Evolutionary conservation across 164 flowering plant genomes (phyloP).

Genomic region (Chloranthus sessilifolius): DNA sequence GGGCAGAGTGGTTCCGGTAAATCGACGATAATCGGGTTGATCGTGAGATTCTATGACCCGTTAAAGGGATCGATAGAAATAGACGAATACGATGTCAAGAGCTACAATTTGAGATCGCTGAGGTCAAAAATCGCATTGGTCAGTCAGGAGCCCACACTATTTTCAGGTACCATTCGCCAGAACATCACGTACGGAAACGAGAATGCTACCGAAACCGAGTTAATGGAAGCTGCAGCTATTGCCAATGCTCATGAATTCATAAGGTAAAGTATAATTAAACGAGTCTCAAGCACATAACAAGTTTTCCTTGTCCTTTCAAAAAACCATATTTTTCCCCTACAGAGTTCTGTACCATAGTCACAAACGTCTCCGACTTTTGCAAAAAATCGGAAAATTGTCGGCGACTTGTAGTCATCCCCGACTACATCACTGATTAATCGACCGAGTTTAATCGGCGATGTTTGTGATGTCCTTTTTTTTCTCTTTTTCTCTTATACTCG

Average conservation of each 20-base stretch:
- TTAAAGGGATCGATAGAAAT: constrained; percentile 21
- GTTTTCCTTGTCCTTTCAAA: too few relatives aligned
- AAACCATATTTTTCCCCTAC: too few relatives aligned
- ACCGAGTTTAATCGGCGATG: too few relatives aligned
- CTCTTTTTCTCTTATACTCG: too few relatives aligned
- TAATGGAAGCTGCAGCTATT: constrained; percentile 20
- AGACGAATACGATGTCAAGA: constrained; percentile 25
- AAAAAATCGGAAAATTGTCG: too few relatives aligned
- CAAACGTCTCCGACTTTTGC: too few relatives aligned
- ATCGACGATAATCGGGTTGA: constrained; percentile 28
- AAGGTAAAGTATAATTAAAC: constrained; percentile 9
- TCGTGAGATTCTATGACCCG: constrained; percentile 34
- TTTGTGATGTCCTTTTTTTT: too few relatives aligned
- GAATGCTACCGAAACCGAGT: constrained; percentile 20
- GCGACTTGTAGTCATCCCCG: too few relatives aligned
- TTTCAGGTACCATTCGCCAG: constrained; percentile 20
- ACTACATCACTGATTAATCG: too few relatives aligned
- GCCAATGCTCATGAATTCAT: constrained; percentile 34
- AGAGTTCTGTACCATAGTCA: too few relatives aligned
- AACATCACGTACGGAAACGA: constrained; percentile 23
- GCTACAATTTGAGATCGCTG: constrained; percentile 18
- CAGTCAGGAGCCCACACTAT: constrained; percentile 34
- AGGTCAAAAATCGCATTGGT: constrained; percentile 26
- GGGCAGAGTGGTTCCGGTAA: constrained; percentile 36
- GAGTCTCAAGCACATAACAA: too few relatives aligned